Evolutionary conservation across 495 filamentous ascomycete genomes (phyloP), one percentile per base, ranked within the genome.

Genomic region (Penicillium malachiteum): DNA sequence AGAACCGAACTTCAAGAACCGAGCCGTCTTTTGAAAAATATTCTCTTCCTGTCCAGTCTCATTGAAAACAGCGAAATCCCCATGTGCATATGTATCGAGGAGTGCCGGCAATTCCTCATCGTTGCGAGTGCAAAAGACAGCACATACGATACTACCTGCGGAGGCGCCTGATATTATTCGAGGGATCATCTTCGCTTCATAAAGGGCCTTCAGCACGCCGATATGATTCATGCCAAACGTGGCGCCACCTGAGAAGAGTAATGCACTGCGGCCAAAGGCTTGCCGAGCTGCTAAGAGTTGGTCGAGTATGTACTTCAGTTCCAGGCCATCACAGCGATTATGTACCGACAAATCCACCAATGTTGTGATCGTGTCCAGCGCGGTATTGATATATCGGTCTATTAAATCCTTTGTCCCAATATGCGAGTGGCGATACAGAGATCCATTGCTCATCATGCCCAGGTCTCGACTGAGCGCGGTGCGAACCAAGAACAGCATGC

Each of bases 161-260:
- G 91, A 96, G 0, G 92, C 88, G 7, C 93, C 93, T 1, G 92
- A 96, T 51, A 97, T 92, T 65, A 97, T 94, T 16, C 92, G 84
- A 7, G 93, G 93, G 2, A 97, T 81, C 3, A 96, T 76, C 1
- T 81, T 81, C 13, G 81, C 74, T 65, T 95, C 84, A 66, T 82
- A 92, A 13, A 97, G 79, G 5, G 88, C 80, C 62, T 96, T 96
- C 57, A 96, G 73, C n/a, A 97, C 92, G 2, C 93, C 93, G 56
- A 97, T 88, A 68, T 97, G 93, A 45, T 88, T 89, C 93, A 97
- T 96, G 26, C 93, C 93, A 69, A 96, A 93, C 0, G 91, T 97
- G 0, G 88, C 93, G 8, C 93, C 93, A 13, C 93, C 93, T 12
- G 91, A 96, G 16, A 97, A 78, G 2, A 96, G 76, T 52, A 97